Base-by-base conservation (phyloP, 441 rosid genomes). In the Geranium incanum region DNA sequence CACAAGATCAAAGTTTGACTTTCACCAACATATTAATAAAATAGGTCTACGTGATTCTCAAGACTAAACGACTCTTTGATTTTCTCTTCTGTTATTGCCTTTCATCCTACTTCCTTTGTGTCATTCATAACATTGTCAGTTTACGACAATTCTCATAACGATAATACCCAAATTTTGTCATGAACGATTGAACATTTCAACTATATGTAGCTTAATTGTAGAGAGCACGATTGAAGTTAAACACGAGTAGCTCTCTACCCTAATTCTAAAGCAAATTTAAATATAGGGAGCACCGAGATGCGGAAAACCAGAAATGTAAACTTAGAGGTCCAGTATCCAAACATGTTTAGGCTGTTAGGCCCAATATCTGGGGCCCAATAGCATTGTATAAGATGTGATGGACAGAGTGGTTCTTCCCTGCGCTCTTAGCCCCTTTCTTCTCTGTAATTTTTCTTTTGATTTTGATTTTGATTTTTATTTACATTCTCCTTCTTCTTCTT, bases 351-450 rank as follows among this genome's bases (percentile, higher is more conserved):
- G 33, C 33, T 28, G 33, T 45, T 9, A 3, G 52, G 52, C 52
- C 52, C 11, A 45, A 7, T 9, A 21, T 21, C 21, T 21, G 21
- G 21, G 52, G 52, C n/a, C 52, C 12, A 45, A 45, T 11, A 39
- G 12, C 4, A 45, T 12, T 45, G 52, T 45, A 45, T 45, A 45
- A 45, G 12, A 45, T 45, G 2, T 9, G 52, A 45, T 9, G 52
- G 12, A 11, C 3, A 11, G n/a, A 39, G n/a, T 9, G n/a, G 52
- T 9, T 45, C n/a, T 1, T 45, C 52, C 12, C 52, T 45, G 52
- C 52, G 52, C 52, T 45, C 52, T 45, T 28, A 45, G 52, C 52
- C 52, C 52, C 52, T 45, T 45, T 45, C 52, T 45, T 45, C 52
- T 45, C 12, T 13, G 2, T 45, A 45, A 45, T 45, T 45, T 45